Conservation (phyloP, 208 protist genomes). For the Phytomonas sp. region DNA sequence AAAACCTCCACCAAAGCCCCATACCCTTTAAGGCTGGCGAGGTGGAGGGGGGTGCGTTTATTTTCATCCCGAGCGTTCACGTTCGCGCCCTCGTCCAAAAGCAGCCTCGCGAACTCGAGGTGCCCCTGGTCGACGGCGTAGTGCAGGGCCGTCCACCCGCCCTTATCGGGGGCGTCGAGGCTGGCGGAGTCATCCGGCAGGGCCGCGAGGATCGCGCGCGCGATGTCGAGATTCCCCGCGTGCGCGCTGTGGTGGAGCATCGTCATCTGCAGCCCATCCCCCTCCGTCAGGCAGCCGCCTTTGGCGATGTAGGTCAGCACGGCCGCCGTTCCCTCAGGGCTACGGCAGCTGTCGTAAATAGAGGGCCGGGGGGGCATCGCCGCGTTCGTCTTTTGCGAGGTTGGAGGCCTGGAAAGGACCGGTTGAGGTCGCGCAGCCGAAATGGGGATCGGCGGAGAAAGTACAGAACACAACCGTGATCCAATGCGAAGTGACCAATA, state of each 20-base stretch:
- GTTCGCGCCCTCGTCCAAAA: conserved; percentile 64
- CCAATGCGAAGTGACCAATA: background rate
- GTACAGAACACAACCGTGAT: conserved; percentile 4
- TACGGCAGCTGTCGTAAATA: conserved; percentile 74
- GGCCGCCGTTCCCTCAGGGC: conserved; percentile 28
- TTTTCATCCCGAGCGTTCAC: conserved; percentile 51
- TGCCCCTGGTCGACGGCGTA: conserved; percentile 78
- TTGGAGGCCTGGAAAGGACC: too few relatives aligned
- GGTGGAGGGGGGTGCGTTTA: conserved; percentile 71
- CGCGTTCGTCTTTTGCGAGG: too few relatives aligned
- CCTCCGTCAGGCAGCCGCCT: conserved; percentile 70
- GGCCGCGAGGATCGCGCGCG: conserved; percentile 29
- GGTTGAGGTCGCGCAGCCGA: too few relatives aligned
- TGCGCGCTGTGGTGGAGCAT: conserved; percentile 80
- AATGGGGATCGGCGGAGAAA: background rate
- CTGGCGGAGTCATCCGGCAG: conserved; percentile 26
- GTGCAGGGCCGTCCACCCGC: conserved; percentile 84
- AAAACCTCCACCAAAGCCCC: conserved; percentile 27
- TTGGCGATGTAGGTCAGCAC: conserved; percentile 51
- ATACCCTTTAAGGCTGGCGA: conserved; percentile 51
- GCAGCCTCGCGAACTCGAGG: conserved; percentile 17
- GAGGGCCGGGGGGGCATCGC: conserved; percentile 16
- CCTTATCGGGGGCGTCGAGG: conserved; percentile 54
- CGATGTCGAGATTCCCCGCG: conserved; percentile 34
- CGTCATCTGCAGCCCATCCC: conserved; percentile 66